phyloP scores from a whole-genome alignment of 2,329 filamentous ascomycete species.

The Pseudogymnoascus sp. region DNA sequence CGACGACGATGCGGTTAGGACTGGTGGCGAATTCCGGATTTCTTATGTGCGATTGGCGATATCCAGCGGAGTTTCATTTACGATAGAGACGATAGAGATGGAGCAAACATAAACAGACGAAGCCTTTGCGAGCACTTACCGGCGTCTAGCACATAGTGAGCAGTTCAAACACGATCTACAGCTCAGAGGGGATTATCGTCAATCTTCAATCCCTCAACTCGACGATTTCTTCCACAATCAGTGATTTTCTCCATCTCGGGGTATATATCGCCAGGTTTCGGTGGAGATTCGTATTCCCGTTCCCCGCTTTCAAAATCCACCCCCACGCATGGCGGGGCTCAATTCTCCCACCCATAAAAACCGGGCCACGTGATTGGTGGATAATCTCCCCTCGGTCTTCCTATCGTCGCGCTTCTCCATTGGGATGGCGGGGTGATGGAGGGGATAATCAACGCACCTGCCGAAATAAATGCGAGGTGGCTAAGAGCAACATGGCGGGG shows the following conservation, averaged over 20 bases:
- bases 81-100: neutral
- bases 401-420: neutral
- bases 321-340: neutral
- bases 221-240: neutral
- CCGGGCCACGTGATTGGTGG: neutral
- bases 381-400: neutral
- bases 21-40: neutral
- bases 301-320: neutral
- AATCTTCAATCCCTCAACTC: neutral
- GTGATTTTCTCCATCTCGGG: neutral
- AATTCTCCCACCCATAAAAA: neutral
- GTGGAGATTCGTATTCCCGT: neutral
- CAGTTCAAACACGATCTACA: neutral
- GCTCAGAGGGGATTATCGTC: neutral
- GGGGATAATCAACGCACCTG: neutral
- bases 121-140: neutral
- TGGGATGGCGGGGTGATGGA: slow-evolving; percentile 1
- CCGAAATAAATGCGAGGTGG: neutral
- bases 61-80: neutral
- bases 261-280: neutral
- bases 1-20: neutral
- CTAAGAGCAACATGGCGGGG: neutral
- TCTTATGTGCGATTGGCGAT: neutral
- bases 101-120: neutral
- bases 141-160: neutral